Evolutionary conservation across 1,139 yeast genomes (phyloP).

Genomic region (Blastobotrys malaysiensis): DNA sequence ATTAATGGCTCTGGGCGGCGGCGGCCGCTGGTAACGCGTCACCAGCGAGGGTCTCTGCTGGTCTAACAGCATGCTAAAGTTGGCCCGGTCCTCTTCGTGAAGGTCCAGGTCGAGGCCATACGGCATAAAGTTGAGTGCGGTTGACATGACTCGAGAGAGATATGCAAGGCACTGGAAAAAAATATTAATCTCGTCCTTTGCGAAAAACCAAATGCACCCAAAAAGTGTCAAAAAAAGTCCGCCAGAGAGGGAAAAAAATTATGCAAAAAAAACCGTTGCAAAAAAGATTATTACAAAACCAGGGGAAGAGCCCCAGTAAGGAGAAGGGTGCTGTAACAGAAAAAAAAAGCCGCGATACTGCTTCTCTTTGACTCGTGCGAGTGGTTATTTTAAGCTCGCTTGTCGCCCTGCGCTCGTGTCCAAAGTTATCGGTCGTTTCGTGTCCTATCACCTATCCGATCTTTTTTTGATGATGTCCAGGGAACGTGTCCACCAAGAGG

Average conservation of each 20-base stretch:
- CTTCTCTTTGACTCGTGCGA: no score
- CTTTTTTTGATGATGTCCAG: not conserved
- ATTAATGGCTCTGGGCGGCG: not conserved
- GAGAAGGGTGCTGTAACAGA: no score
- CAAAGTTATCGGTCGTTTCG: not conserved
- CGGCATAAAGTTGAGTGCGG: not conserved
- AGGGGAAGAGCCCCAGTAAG: no score
- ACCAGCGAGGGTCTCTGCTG: not conserved
- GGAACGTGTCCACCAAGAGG: not conserved
- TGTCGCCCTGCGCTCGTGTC: no score
- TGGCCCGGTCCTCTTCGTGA: slow-evolving; percentile 1
- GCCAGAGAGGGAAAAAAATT: no score
- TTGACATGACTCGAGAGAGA: not conserved
- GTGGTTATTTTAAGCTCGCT: no score
- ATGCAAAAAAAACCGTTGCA: no score
- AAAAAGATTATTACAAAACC: no score
- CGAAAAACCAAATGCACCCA: not conserved
- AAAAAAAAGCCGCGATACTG: no score
- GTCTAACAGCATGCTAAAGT: slow-evolving; percentile 1
- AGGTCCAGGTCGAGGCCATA: not conserved
- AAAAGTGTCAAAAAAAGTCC: no score
- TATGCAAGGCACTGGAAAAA: not conserved
- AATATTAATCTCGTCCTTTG: not conserved
- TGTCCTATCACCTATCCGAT: not conserved
- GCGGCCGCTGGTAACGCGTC: not conserved